Percentiles rank a stretch among this genome's conserved stretches.
Conservation (phyloP, 2,329 filamentous ascomycete species). For the Onygenales sp. region DNA sequence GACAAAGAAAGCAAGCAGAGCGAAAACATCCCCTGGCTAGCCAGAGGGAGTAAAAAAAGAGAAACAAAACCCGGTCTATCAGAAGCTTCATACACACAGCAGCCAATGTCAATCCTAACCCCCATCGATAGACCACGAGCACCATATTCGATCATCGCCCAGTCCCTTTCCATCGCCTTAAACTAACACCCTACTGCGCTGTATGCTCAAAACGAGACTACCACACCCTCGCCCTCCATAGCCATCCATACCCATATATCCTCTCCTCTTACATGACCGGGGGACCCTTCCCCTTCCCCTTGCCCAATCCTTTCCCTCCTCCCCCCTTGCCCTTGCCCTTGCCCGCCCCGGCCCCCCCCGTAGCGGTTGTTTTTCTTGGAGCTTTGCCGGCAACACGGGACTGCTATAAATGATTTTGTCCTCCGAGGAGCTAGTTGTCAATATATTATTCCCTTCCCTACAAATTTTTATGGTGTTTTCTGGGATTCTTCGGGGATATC, state of each 20-base stretch:
- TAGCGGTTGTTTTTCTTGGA: not conserved
- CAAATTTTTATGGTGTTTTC: not conserved
- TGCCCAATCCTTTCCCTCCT: conserved; percentile 1
- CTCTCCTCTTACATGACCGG: not conserved
- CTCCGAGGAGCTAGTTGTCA: not conserved
- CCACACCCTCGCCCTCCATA: not conserved
- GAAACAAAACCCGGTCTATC: not conserved
- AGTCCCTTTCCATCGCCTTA: too few relatives aligned
- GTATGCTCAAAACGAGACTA: too few relatives aligned
- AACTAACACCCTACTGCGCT: not conserved
- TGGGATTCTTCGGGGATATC: conserved; percentile 3
- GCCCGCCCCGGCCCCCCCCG: not conserved
- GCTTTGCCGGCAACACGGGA: not conserved
- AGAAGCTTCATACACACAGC: not conserved
- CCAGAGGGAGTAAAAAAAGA: not conserved
- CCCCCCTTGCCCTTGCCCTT: conserved; percentile 2
- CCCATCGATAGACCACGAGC: too few relatives aligned
- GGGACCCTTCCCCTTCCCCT: not conserved
- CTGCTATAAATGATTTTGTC: not conserved
- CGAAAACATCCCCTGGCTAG: not conserved
- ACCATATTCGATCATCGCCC: too few relatives aligned
- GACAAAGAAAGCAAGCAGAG: not conserved
- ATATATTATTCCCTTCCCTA: not conserved
- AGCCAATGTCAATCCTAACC: too few relatives aligned
- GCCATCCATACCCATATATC: not conserved